phyloP scores from a whole-genome alignment of 2,329 filamentous ascomycete genomes.

The Pseudogymnoascus sp. region DNA sequence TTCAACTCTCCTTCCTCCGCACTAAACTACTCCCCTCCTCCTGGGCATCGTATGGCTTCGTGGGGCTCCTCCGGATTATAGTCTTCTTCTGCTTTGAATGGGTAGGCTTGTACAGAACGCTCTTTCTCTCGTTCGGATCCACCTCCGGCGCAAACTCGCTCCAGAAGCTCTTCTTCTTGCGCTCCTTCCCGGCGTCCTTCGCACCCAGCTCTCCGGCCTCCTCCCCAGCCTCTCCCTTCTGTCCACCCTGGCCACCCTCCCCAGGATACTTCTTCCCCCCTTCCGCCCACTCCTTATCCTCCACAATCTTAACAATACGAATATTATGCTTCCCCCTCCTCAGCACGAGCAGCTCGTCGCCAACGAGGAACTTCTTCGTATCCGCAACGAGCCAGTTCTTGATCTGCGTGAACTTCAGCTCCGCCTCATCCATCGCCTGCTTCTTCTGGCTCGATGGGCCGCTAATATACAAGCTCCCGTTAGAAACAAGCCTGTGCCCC shows the following conservation, averaged over 20 bases:
- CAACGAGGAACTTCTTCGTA: conserved; percentile 53
- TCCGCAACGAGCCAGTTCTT: conserved; percentile 51
- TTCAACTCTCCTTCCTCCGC: neutral
- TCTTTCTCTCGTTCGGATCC: conserved; percentile 9
- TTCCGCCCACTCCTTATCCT: conserved; percentile 45
- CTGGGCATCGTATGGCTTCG: neutral
- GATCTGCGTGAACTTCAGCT: conserved; percentile 55
- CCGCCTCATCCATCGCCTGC: conserved; percentile 39
- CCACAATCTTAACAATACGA: conserved; percentile 52
- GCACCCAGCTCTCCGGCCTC: neutral
- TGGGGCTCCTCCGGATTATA: conserved; percentile 3
- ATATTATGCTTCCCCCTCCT: conserved; percentile 59
- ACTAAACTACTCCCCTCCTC: conserved; percentile 2
- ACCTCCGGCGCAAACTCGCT: conserved; percentile 6
- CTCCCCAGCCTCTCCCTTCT: neutral
- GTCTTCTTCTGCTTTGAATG: neutral
- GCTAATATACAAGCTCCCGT: conserved; percentile 54
- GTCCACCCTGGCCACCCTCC: conserved; percentile 1
- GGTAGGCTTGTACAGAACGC: neutral
- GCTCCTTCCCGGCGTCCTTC: neutral
- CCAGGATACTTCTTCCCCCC: conserved; percentile 47
- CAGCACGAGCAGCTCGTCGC: conserved; percentile 47
- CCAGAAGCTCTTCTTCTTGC: conserved; percentile 10
- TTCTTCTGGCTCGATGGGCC: conserved; percentile 39
- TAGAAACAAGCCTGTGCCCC: conserved; percentile 48